Evolutionary conservation across 176 grass and related monocot species (phyloP).

Genomic region (Zoysia japonica): DNA sequence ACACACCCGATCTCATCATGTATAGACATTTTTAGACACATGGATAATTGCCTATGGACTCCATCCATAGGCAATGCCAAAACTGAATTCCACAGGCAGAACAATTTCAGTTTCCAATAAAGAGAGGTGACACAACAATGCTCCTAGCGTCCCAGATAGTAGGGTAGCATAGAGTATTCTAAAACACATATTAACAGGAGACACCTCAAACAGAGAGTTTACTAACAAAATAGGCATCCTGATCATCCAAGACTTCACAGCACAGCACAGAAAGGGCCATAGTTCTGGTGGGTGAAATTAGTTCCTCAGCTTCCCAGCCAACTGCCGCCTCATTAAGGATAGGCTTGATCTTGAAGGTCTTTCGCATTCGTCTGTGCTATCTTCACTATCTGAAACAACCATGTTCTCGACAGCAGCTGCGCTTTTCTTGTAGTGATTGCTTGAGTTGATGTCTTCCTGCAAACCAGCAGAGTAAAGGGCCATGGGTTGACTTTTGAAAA

Average conservation of each 20-base stretch:
- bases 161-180: constrained; percentile 9
- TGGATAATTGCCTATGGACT: too few relatives aligned
- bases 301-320: constrained; percentile 41
- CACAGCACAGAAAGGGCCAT: neutral
- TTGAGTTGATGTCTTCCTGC: constrained; percentile 23
- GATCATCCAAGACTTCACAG: constrained; percentile 10
- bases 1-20: too few relatives aligned
- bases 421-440: constrained; percentile 32
- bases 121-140: neutral
- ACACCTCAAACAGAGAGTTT: neutral
- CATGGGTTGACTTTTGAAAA: constrained; percentile 6
- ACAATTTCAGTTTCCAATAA: neutral
- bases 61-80: neutral
- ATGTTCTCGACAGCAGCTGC: constrained; percentile 23
- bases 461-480: neutral
- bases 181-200: neutral
- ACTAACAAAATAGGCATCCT: neutral
- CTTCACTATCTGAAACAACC: constrained; percentile 85
- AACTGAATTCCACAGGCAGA: neutral
- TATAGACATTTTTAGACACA: too few relatives aligned
- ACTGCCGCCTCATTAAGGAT: constrained; percentile 38
- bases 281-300: constrained; percentile 4
- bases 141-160: neutral
- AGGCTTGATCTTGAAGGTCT: constrained; percentile 64
- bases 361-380: constrained; percentile 59